These are phyloP conservation scores for Candida bentonensis DNA, from an alignment of 805 yeast species.

Conservation along the genomic window DNA sequence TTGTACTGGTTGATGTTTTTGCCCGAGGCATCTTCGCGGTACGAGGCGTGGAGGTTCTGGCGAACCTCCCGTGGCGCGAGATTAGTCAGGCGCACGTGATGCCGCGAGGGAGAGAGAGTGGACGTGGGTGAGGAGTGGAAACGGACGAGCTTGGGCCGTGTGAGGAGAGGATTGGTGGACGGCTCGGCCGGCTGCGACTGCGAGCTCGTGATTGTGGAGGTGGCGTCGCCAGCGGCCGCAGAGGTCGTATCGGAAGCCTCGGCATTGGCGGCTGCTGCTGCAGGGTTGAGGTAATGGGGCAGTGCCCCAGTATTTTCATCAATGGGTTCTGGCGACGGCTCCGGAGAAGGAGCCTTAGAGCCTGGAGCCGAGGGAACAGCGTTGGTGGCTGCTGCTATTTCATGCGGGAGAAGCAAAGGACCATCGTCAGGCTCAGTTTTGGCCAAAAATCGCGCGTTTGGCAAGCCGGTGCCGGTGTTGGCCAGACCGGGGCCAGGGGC, in stretches of 20 bases:
- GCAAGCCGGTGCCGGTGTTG: too few species aligned
- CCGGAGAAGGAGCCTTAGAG: not conserved
- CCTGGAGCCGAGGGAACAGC: not conserved
- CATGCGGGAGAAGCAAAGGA: too few species aligned
- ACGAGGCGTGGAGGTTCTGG: conserved; percentile 19
- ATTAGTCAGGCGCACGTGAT: conserved; percentile 22
- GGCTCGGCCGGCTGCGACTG: not conserved
- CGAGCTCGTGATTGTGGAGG: too few species aligned
- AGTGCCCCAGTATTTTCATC: too few species aligned
- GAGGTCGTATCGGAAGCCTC: conserved; percentile 1
- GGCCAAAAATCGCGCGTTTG: too few species aligned
- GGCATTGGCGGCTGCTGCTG: too few species aligned
- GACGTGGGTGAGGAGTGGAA: conserved; percentile 21
- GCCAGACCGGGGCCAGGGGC: too few species aligned
- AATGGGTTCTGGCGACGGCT: not conserved
- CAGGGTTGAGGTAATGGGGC: too few species aligned
- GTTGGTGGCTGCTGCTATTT: too few species aligned
- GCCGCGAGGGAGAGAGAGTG: conserved; percentile 20
- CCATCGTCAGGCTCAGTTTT: too few species aligned
- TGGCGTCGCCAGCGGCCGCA: not conserved
- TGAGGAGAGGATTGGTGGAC: conserved; percentile 1
- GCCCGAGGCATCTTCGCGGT: conserved; percentile 18
- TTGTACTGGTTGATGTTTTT: conserved; percentile 34
- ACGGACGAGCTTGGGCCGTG: conserved; percentile 20
- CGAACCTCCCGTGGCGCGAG: conserved; percentile 20